Evolutionary conservation across 164 flowering plant genomes (phyloP).

Genomic region (Chimonanthus praecox): DNA sequence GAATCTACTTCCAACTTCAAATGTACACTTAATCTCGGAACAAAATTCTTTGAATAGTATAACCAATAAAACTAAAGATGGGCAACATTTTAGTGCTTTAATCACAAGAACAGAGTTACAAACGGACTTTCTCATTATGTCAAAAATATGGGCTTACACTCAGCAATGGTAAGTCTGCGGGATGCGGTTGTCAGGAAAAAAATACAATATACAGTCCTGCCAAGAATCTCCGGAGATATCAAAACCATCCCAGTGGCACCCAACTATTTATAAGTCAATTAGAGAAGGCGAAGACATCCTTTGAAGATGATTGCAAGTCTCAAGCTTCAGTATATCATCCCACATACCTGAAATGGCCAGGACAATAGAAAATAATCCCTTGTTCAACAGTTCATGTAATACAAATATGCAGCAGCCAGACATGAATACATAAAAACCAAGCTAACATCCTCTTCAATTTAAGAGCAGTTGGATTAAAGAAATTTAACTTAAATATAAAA

Average conservation of each 20-base stretch:
- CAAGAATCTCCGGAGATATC: constrained; percentile 26
- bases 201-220: constrained; percentile 55
- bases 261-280: constrained; percentile 11
- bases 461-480: background rate
- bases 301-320: constrained; percentile 5
- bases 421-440: too few relatives aligned
- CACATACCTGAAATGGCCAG: constrained; percentile 10
- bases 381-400: background rate
- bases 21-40: background rate
- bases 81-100: constrained; percentile 14
- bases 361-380: background rate
- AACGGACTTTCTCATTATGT: constrained; percentile 29
- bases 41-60: constrained; percentile 7
- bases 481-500: too few relatives aligned
- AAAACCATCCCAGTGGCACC: constrained; percentile 15
- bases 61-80: constrained; percentile 22
- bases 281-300: constrained; percentile 11
- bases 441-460: background rate
- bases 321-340: constrained; percentile 5
- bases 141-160: constrained; percentile 44
- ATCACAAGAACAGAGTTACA: constrained; percentile 5
- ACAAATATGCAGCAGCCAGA: background rate
- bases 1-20: background rate
- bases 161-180: constrained; percentile 31
- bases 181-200: constrained; percentile 48